Conservation (phyloP, 768 basidiomycete species). For the Infundibulicybe gibba region DNA sequence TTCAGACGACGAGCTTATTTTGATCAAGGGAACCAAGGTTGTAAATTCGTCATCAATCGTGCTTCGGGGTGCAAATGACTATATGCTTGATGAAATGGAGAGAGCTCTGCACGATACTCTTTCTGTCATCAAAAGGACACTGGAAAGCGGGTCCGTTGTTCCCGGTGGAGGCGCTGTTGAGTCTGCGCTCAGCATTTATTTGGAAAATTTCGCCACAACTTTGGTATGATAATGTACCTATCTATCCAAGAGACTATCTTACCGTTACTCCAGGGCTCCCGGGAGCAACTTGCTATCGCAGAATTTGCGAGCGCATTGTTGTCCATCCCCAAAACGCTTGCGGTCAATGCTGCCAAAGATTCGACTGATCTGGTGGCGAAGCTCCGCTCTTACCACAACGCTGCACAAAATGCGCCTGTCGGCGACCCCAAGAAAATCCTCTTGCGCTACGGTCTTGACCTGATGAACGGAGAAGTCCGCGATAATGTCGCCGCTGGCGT, state of each 20-base stretch:
- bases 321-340: slow-evolving; percentile 93
- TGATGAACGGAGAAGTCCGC: slow-evolving; percentile 90
- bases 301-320: slow-evolving; percentile 93
- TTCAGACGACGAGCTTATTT: slow-evolving; percentile 96
- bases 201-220: slow-evolving; percentile 98
- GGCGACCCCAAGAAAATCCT: slow-evolving; percentile 91
- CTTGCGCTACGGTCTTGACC: slow-evolving; percentile 90
- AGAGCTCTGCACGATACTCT: slow-evolving; percentile 91
- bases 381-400: slow-evolving; percentile 94
- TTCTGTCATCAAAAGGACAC: slow-evolving; percentile 92
- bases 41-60: slow-evolving; percentile 93
- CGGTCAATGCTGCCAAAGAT: slow-evolving; percentile 98
- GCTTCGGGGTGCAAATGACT: slow-evolving; percentile 96
- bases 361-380: slow-evolving; percentile 97
- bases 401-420: slow-evolving; percentile 87
- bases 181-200: slow-evolving; percentile 92
- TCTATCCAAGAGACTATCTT: slow-evolving; percentile 6
- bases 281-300: slow-evolving; percentile 98
- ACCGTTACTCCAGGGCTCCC: slow-evolving; percentile 67
- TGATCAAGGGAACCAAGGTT: slow-evolving; percentile 96
- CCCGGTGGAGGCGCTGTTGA: slow-evolving; percentile 98
- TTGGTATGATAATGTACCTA: slow-evolving; percentile 52
- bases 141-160: slow-evolving; percentile 94
- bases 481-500: slow-evolving; percentile 95
- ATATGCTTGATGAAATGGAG: slow-evolving; percentile 99